phyloP scores from a whole-genome alignment of 257 asterid species.

The Plectranthus barbatus region DNA sequence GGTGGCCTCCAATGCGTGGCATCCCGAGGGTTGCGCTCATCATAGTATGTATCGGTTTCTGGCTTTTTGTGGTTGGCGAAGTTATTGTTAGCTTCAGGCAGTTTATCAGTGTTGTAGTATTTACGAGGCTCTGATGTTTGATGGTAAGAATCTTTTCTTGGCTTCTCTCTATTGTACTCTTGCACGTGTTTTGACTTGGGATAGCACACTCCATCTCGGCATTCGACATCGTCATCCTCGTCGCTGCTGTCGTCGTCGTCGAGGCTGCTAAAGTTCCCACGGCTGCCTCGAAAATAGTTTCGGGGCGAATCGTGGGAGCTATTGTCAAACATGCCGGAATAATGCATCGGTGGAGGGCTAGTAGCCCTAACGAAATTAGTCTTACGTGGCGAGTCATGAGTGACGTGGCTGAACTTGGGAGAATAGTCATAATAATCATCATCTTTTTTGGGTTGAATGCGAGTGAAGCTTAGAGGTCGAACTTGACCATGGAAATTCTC shows the following conservation, averaged over 20 bases:
- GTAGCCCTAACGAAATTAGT: neutral
- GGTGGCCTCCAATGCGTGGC: too few relatives aligned
- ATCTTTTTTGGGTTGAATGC: neutral
- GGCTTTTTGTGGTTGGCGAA: too few relatives aligned
- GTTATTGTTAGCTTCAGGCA: neutral
- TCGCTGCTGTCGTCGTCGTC: neutral
- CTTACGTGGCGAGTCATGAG: neutral
- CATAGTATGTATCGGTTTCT: neutral
- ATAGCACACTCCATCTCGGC: slow-evolving; percentile 9
- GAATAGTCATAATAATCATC: neutral
- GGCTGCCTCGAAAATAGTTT: neutral
- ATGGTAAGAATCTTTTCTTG: too few relatives aligned
- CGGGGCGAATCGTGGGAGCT: neutral
- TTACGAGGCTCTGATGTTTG: neutral
- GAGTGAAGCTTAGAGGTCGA: neutral
- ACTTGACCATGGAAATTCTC: too few relatives aligned
- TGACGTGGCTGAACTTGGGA: neutral
- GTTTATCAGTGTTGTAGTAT: neutral
- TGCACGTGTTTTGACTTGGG: slow-evolving; percentile 5
- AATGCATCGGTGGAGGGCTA: slow-evolving; percentile 7
- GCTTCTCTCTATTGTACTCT: too few relatives aligned
- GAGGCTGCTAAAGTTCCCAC: too few relatives aligned
- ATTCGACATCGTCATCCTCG: slow-evolving; percentile 10
- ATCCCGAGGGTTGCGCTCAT: too few relatives aligned
- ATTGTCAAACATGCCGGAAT: neutral